Evolutionary conservation across 1,284 basidiomycete species (phyloP).

Genomic region (Irpex rosettiformis): DNA sequence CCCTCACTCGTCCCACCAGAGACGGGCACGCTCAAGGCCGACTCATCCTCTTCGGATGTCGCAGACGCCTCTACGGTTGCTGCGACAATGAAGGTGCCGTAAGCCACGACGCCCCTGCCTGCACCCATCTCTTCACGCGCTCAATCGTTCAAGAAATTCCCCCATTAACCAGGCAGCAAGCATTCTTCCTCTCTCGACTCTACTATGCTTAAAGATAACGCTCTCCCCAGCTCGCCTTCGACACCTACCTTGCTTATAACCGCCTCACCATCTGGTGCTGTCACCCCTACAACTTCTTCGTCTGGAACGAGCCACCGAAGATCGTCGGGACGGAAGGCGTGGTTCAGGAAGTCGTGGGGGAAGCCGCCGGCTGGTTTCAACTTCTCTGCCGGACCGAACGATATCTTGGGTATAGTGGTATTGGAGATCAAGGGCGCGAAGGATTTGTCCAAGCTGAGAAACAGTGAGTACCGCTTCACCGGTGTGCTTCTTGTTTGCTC

Average conservation of each 20-base stretch:
- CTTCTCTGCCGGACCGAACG: conserved; percentile 60
- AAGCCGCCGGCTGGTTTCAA: conserved; percentile 48
- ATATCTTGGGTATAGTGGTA: conserved; percentile 94
- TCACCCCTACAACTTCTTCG: background rate
- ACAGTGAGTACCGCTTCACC: conserved; percentile 55
- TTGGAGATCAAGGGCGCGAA: conserved; percentile 65
- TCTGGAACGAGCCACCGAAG: background rate
- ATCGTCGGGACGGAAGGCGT: conserved; percentile 13
- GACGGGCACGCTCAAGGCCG: background rate
- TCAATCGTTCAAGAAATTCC: conserved; percentile 28
- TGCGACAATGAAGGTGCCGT: conserved; percentile 10
- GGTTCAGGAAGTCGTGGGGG: conserved; percentile 29
- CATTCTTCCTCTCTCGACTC: conserved; percentile 32
- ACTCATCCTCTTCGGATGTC: background rate
- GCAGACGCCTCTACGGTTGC: background rate
- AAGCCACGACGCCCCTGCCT: conserved; percentile 15
- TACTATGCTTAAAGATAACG: conserved; percentile 13
- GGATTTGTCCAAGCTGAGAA: conserved; percentile 85
- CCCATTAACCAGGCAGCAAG: conserved; percentile 31
- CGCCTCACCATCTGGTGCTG: conserved; percentile 3
- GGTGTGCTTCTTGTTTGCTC: background rate
- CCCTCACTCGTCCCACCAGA: background rate
- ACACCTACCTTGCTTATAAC: conserved; percentile 10
- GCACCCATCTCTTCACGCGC: conserved; percentile 23
- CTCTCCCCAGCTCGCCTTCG: conserved; percentile 16